Evolutionary conservation across 2,329 filamentous ascomycete genomes (phyloP), one percentile per base, ranked within the genome.

Genomic region (Lecanicillium sp.): DNA sequence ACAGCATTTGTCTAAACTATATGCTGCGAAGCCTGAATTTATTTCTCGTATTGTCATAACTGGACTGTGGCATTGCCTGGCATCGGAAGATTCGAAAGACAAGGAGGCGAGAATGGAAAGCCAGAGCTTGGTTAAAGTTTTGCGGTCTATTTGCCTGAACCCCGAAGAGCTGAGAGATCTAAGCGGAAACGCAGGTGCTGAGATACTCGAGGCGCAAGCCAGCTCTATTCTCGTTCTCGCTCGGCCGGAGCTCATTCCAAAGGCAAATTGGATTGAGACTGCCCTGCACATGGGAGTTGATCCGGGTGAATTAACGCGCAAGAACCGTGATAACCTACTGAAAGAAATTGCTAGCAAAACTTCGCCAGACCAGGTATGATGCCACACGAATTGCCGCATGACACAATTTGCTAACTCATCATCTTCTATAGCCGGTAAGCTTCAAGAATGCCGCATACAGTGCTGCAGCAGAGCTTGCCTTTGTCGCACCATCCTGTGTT

Each of bases 391-490:
- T 22, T 20, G 14, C 7, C 3, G 11, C 5, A 11, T 5, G 5
- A 17, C 5, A 28, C 49, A 27, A 47, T 20, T 33, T 25, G 11
- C 22, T 25, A 25, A 25, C 11, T 25, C 11, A 11, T 25, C n/a
- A 11, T 11, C 22, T 6, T 7, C 6, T 11, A 6, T 30, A 62
- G 55, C 52, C 55, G 48, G 47, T 52, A 6, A 8, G 41, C 11
- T 56, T 86, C 31, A 80, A 78, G 51, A 62, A 67, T 29, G 90
- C 90, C 37, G 85, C 90, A 4, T 94, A 81, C 59, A 81, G 80
- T 49, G 87, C 90, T 7, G 86, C 87, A 10, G 88, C 89, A 28
- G 92, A 97, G 53, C 70, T 98, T 42, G 89, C 87, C 3, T 98
- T 98, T 54, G 87, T 98, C 18, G 85, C 90, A 4, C 92, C 92